Evolutionary conservation across 192 early-diverging fungal genomes (phyloP).

Genomic region (Coemansia biformis): DNA sequence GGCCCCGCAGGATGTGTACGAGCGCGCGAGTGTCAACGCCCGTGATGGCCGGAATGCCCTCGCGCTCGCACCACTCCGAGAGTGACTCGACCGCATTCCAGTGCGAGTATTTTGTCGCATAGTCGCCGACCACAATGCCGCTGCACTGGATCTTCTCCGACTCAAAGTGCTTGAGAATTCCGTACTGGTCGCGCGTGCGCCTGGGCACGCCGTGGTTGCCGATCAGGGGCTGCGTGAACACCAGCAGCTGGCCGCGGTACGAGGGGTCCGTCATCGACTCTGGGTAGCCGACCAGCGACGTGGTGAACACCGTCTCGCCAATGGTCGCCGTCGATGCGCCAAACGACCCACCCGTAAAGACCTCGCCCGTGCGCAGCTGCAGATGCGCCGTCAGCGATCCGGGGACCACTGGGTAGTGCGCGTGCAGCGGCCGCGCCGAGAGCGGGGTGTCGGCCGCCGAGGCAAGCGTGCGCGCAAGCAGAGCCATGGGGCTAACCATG

Average conservation of each 20-base stretch:
- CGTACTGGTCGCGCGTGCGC: conserved; percentile 66
- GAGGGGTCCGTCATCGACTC: conserved; percentile 98
- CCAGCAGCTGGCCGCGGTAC: conserved; percentile 92
- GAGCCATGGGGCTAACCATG: conserved; percentile 10
- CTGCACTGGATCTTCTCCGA: conserved; percentile 76
- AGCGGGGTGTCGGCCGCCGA: conserved; percentile 17
- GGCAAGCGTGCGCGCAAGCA: conserved; percentile 41
- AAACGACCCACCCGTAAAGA: conserved; percentile 81
- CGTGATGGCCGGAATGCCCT: conserved; percentile 78
- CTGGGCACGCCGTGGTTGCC: conserved; percentile 95
- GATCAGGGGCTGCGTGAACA: conserved; percentile 93
- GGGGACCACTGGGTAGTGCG: conserved; percentile 52
- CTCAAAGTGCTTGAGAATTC: conserved; percentile 84
- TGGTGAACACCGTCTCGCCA: conserved; percentile 95
- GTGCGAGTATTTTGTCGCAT: conserved; percentile 86
- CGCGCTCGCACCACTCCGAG: conserved; percentile 78
- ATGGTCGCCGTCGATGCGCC: conserved; percentile 66
- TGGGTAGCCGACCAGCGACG: conserved; percentile 90
- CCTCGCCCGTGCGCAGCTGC: conserved; percentile 73
- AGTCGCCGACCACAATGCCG: conserved; percentile 87
- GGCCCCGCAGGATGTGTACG: conserved; percentile 74
- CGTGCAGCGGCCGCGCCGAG: conserved; percentile 19
- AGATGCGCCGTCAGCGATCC: conserved; percentile 58
- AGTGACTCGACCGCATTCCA: conserved; percentile 90
- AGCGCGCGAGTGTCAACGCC: conserved; percentile 92